Evolutionary conservation across 495 filamentous ascomycete species (phyloP).

Genomic region (Aspergillus funiculosus): DNA sequence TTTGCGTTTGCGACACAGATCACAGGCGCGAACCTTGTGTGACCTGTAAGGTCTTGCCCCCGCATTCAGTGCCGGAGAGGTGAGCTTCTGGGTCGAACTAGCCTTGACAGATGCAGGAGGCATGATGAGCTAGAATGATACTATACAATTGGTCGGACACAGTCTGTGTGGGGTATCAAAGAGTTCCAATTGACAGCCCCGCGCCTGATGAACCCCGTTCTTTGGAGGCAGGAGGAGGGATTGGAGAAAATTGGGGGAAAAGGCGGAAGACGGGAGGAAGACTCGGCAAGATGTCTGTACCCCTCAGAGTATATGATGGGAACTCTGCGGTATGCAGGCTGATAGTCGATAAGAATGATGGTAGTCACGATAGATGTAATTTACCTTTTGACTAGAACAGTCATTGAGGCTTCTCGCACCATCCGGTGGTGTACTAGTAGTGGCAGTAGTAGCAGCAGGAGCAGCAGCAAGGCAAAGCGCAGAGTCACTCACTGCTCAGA

Average conservation of each 20-base stretch:
- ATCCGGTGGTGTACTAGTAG: not conserved
- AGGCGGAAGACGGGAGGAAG: not conserved
- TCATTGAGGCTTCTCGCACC: not conserved
- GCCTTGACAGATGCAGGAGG: slow-evolving; percentile 30
- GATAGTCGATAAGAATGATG: not conserved
- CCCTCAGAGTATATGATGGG: not conserved
- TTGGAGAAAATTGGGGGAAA: not conserved
- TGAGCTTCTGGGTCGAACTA: slow-evolving; percentile 33
- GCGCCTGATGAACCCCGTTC: slow-evolving; percentile 1
- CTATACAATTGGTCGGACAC: not conserved
- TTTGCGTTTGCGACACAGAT: slow-evolving; percentile 49
- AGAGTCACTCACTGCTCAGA: slow-evolving; percentile 11
- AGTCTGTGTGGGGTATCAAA: slow-evolving; percentile 5
- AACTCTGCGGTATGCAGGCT: slow-evolving; percentile 4
- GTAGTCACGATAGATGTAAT: not conserved
- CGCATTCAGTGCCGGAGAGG: slow-evolving; percentile 41
- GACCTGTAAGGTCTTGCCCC: slow-evolving; percentile 46
- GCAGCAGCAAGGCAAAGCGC: slow-evolving; percentile 8
- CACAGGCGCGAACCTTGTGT: slow-evolving; percentile 48
- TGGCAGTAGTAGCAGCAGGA: too few relatives aligned
- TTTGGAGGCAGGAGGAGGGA: not conserved
- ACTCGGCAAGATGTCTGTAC: not conserved
- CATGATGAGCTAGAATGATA: slow-evolving; percentile 30
- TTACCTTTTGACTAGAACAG: slow-evolving; percentile 4
- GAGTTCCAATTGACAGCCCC: slow-evolving; percentile 2